A percentile compares a stretch with the other conserved stretches of the same genome.
phyloP scores from a whole-genome alignment of 352 stramenopile genomes.

The Phytophthora pini region DNA sequence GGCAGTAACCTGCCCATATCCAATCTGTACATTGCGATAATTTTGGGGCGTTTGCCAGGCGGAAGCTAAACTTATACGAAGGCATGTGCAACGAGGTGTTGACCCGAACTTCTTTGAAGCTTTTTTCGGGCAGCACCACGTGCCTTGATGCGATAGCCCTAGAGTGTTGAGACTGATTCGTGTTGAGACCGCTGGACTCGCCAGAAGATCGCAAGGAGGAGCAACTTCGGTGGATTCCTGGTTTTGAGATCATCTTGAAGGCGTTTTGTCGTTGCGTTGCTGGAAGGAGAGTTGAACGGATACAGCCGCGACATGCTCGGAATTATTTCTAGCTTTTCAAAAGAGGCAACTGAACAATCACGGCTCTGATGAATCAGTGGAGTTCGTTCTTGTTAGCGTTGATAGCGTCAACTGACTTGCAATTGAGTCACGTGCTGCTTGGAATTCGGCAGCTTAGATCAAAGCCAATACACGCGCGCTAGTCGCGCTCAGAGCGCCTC shows the following conservation, averaged over 20 bases:
- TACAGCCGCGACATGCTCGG: constrained; percentile 13
- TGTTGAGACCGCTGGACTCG: constrained; percentile 17
- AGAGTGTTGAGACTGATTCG: not conserved
- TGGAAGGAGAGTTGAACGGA: constrained; percentile 18
- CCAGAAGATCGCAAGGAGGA: constrained; percentile 27
- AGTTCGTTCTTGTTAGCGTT: no score
- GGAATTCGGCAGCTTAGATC: not conserved
- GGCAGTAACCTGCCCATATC: constrained; percentile 8
- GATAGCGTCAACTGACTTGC: no score
- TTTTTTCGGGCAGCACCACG: constrained; percentile 1
- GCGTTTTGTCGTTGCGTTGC: constrained; percentile 17
- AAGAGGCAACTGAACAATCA: no score
- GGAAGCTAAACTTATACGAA: constrained; percentile 5
- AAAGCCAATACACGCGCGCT: not conserved
- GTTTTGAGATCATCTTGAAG: constrained; percentile 8
- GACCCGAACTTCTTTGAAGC: not conserved
- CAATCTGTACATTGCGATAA: constrained; percentile 13
- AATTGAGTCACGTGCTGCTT: no score
- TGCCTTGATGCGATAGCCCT: not conserved
- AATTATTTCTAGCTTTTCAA: no score
- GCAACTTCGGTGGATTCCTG: constrained; percentile 17
- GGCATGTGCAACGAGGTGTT: not conserved
- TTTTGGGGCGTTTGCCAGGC: constrained; percentile 1
- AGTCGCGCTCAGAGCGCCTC: constrained; percentile 15
- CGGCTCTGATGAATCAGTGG: no score